A percentile compares a stretch with the other conserved stretches of the same genome.
These are phyloP conservation scores for Botrytis porri DNA, from an alignment of 2,329 filamentous ascomycete genomes.

Conservation along the genomic window DNA sequence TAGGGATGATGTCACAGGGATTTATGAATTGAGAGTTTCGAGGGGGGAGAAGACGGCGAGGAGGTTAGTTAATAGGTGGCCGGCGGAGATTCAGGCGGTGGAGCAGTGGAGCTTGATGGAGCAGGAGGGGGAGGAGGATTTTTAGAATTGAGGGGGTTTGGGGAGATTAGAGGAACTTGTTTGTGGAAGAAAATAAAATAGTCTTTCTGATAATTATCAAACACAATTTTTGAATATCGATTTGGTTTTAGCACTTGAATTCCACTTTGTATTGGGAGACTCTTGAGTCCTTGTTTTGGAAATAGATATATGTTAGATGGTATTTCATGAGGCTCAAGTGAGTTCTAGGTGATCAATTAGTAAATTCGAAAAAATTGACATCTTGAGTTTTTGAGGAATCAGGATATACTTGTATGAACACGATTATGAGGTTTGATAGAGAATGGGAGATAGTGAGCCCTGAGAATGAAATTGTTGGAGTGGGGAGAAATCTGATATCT, in stretches of 20 bases:
- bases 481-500: no score
- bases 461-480: no score
- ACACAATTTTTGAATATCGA: not conserved
- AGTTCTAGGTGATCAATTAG: not conserved
- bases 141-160: not conserved
- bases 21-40: not conserved
- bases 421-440: no score
- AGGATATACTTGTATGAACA: not conserved
- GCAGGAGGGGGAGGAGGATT: not conserved
- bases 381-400: not conserved
- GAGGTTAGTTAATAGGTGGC: not conserved
- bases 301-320: fast-evolving
- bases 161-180: not conserved
- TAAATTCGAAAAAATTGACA: not conserved
- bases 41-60: constrained; percentile 1
- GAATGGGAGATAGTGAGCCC: no score
- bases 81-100: constrained; percentile 8
- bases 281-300: fast-evolving
- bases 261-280: not conserved
- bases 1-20: not conserved
- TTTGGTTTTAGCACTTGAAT: not conserved
- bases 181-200: not conserved
- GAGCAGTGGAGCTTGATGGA: constrained; percentile 7
- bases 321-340: not conserved
- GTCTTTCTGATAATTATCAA: not conserved